phyloP scores from a whole-genome alignment of 1,139 yeast species.

The Geotrichum bryndzae region DNA sequence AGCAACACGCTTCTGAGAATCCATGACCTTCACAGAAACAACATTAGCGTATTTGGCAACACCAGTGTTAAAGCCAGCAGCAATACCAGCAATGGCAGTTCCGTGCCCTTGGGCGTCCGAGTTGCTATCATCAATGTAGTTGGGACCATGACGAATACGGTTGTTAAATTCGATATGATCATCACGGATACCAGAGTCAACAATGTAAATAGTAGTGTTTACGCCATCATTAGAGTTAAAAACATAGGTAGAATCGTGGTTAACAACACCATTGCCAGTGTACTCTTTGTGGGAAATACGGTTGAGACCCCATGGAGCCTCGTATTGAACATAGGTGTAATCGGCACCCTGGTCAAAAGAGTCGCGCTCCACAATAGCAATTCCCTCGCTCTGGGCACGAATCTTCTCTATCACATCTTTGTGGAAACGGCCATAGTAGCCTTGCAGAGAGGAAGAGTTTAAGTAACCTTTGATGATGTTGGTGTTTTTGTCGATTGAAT shows the following conservation, averaged over 20 bases:
- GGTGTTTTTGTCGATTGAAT: not conserved
- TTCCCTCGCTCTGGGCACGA: conserved; percentile 38
- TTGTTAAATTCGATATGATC: conserved; percentile 47
- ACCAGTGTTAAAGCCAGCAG: conserved; percentile 42
- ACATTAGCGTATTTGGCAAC: conserved; percentile 41
- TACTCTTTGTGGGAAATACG: conserved; percentile 41
- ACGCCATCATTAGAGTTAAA: conserved; percentile 46
- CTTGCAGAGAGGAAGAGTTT: conserved; percentile 40
- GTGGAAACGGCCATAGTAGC: conserved; percentile 29
- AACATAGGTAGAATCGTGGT: conserved; percentile 33
- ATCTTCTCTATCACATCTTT: conserved; percentile 36
- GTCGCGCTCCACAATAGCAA: conserved; percentile 47
- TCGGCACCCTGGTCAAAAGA: conserved; percentile 27
- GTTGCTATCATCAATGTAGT: conserved; percentile 33
- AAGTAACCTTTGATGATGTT: conserved; percentile 55
- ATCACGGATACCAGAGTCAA: conserved; percentile 45
- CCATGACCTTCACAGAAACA: conserved; percentile 39
- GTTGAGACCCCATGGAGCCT: conserved; percentile 52
- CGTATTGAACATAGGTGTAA: conserved; percentile 17
- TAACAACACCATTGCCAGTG: conserved; percentile 4
- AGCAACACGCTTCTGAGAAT: conserved; percentile 33
- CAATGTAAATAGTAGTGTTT: conserved; percentile 50
- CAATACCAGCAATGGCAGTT: conserved; percentile 44
- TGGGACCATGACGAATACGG: conserved; percentile 39
- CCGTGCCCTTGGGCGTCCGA: conserved; percentile 40